Base-by-base conservation (phyloP, 768 basidiomycete species). In the Termitomyces sp. region DNA sequence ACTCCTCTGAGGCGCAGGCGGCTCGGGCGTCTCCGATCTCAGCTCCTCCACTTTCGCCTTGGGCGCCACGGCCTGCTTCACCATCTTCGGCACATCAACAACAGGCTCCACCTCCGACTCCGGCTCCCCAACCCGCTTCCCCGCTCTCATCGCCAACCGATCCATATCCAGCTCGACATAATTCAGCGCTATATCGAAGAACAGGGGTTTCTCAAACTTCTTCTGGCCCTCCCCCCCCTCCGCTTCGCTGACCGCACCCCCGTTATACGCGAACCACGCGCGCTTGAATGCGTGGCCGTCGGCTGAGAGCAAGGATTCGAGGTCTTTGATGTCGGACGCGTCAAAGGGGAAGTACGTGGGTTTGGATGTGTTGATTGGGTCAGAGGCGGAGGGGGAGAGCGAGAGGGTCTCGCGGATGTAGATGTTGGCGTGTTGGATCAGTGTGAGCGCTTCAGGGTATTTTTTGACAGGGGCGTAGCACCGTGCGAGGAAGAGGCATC, bases 181-280 rank as follows among this genome's bases (percentile, higher is more conserved):
- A 71, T 96, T 97, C 64, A 94, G 83, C 17, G 93, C 94, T 59
- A 93, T 89, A 67, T 97, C 91, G 72, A 95, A 97, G 76, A 98
- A 97, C 40, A 93, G 65, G 16, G 92, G 91, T 67, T 96, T 96
- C 74, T 87, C 85, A 65, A 85, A 75, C 39, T 76, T 46, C 14
- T 21, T 43, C n/a, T n/a, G n/a, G n/a, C n/a, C n/a, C n/a, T n/a
- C n/a, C n/a, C n/a, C n/a, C 69, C 63, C 79, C 76, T 48, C 75
- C 66, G 47, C 75, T 69, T 80, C 76, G 0, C 68, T 67, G 34
- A 73, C 63, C 6, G 76, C 72, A 3, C 91, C 91, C 3, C 91
- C 90, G 63, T 91, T 91, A 67, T 79, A 79, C 1, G 83, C 77
- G 63, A 89, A 89, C 91, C 91, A 94, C 44, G 86, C 86, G 35